A percentile compares a stretch with the other conserved stretches of the same genome.
Evolutionary conservation across 2,329 filamentous ascomycete genomes (phyloP).

Genomic region (Metarhizium brunneum): DNA sequence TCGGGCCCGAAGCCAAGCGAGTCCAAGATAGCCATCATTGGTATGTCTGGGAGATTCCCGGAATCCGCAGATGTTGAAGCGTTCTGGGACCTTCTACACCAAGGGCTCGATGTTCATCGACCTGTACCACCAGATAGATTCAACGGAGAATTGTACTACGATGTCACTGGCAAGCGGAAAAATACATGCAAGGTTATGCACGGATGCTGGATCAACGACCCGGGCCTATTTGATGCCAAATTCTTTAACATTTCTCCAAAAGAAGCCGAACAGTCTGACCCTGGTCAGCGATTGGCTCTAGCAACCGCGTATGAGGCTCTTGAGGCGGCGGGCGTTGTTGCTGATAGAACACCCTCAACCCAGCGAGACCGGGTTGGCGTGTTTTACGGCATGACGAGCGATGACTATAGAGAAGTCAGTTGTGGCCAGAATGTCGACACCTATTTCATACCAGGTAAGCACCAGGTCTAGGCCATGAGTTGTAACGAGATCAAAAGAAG

Average conservation of each 20-base stretch:
- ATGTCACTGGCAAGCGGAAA: neutral
- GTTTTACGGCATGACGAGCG: constrained; percentile 1
- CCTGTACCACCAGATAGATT: neutral
- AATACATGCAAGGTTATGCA: neutral
- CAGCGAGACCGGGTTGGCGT: neutral
- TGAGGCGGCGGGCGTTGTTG: neutral
- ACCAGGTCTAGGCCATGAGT: neutral
- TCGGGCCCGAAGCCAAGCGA: neutral
- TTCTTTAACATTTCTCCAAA: constrained; percentile 67
- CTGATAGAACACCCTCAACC: neutral
- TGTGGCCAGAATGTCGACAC: constrained; percentile 2
- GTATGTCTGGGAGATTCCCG: neutral
- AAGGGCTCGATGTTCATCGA: neutral
- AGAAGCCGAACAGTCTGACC: constrained; percentile 52
- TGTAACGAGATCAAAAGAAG: neutral
- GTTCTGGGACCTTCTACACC: neutral
- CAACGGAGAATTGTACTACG: neutral
- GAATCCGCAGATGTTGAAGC: neutral
- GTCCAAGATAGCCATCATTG: constrained; percentile 3
- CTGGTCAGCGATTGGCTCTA: constrained; percentile 15
- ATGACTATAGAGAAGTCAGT: constrained; percentile 4
- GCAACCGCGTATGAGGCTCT: neutral
- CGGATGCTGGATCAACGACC: constrained; percentile 44
- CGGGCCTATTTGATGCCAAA: constrained; percentile 53
- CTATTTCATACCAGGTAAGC: constrained; percentile 31